Evolutionary conservation across 441 rosid species (phyloP), one percentile per base, ranked within the genome.

Genomic region (Kokia cookei): DNA sequence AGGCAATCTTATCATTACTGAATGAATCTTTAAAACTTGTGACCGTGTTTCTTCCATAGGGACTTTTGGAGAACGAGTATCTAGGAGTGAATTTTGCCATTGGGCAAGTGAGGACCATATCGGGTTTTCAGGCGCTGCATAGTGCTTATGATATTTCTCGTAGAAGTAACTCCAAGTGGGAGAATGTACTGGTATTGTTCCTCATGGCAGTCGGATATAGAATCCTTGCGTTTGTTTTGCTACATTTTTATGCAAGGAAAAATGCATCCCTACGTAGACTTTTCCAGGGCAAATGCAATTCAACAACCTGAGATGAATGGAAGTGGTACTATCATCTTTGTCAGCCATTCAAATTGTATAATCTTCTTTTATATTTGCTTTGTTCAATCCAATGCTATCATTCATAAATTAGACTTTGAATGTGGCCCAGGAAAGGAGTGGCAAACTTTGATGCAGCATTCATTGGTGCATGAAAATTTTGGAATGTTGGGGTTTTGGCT

Each of bases 51-150:
- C 53, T 2, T 3, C 43, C 14, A 9, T 50, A 96, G 98, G 99
- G 98, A 50, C 89, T 93, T 74, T 65, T 96, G 85, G 99, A 93
- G 88, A 96, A 96, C 26, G 99, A 96, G 84, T 96, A 90, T 78
- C 87, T 96, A 2, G 93, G 89, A 53, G 84, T 92, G 59, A 87
- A 93, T 26, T 93, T 87, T 75, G 96, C 97, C 0, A 94, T 96
- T 19, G 99, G 99, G 71, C 91, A 92, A 80, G 96, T 93, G 47
- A 89, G 98, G 81, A 91, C 90, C 58, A 93, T 96, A 76, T 88
- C 98, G 0, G 99, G 99, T 26, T 78, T 82, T 67, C 91, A 93
- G 79, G 98, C 99, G 0, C 86, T 96, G 32, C 83, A 76, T 51
- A 88, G 87, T 40, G 80, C 91, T 27, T 93, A 96, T 32, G 88